phyloP scores from a whole-genome alignment of 2,329 filamentous ascomycete genomes.

The Penicillium brevicompactum region DNA sequence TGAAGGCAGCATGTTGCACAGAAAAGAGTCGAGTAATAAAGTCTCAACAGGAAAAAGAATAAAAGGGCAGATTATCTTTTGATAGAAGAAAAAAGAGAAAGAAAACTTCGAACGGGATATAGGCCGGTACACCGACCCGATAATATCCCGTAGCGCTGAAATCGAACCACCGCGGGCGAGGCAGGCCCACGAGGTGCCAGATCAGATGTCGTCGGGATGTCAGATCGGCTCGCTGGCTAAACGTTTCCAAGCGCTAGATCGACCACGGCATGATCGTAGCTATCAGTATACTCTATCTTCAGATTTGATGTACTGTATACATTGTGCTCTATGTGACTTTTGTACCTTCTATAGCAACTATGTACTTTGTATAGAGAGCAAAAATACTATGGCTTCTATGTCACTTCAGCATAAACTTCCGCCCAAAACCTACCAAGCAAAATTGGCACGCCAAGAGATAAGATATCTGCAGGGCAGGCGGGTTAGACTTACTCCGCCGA shows the following conservation, averaged over 20 bases:
- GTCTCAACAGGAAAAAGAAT: constrained; percentile 2
- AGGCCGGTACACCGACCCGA: constrained; percentile 14
- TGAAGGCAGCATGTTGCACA: too few species aligned
- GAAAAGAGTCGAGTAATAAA: neutral
- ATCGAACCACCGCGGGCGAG: constrained; percentile 1
- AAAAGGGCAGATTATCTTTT: constrained; percentile 6
- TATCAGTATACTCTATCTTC: neutral
- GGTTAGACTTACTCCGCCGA: constrained; percentile 14
- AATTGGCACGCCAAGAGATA: neutral
- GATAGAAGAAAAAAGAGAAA: neutral
- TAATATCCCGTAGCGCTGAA: constrained; percentile 7
- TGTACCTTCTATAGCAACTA: too few species aligned
- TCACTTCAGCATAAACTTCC: too few species aligned
- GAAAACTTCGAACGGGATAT: constrained; percentile 10
- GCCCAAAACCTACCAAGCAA: neutral
- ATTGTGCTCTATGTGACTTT: too few species aligned
- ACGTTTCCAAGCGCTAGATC: neutral
- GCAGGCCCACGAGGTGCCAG: neutral
- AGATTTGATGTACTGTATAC: too few species aligned
- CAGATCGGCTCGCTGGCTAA: neutral
- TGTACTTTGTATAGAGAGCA: too few species aligned
- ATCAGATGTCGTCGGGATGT: neutral
- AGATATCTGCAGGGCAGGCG: neutral
- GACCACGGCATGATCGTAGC: neutral
- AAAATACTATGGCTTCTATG: too few species aligned